Conservation (phyloP, 306 rosid genomes). For the Geum urbanum region DNA sequence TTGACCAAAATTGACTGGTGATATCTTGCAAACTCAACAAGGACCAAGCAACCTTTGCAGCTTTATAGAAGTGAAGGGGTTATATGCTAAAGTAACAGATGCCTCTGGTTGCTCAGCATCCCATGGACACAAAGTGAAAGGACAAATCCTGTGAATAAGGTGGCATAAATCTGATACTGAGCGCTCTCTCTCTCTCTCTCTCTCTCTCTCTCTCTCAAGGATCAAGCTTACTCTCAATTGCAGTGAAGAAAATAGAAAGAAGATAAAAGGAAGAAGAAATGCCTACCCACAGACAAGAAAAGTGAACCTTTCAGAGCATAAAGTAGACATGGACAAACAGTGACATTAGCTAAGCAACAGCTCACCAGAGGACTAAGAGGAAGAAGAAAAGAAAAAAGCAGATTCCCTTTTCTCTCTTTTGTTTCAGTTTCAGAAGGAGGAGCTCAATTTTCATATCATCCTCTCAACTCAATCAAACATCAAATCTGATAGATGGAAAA, state of each 20-base stretch:
- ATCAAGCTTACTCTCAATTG: constrained; percentile 44
- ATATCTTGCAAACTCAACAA: constrained; percentile 85
- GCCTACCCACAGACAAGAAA: constrained; percentile 58
- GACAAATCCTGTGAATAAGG: constrained; percentile 32
- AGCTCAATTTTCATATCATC: constrained; percentile 36
- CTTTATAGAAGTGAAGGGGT: constrained; percentile 66
- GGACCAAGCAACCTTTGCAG: constrained; percentile 81
- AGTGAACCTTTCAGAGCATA: constrained; percentile 97
- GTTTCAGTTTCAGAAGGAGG: constrained; percentile 14
- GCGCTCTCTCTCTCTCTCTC: constrained; percentile 29
- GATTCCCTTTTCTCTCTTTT: constrained; percentile 85
- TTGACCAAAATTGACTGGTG: constrained; percentile 67
- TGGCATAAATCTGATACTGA: constrained; percentile 54
- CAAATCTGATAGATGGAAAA: constrained; percentile 32
- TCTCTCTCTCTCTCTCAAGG: constrained; percentile 25
- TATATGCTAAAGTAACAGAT: constrained; percentile 67
- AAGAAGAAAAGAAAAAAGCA: constrained; percentile 63
- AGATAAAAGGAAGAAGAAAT: constrained; percentile 16
- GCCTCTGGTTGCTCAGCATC: constrained; percentile 48
- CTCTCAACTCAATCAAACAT: constrained; percentile 33
- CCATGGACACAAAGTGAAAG: constrained; percentile 54
- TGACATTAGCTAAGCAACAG: constrained; percentile 65
- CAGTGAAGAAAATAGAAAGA: constrained; percentile 20
- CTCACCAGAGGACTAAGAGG: constrained; percentile 48
- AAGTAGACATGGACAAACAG: constrained; percentile 60